Conservation (phyloP, 192 early-diverging fungal species). For the Entomortierella lignicola region DNA sequence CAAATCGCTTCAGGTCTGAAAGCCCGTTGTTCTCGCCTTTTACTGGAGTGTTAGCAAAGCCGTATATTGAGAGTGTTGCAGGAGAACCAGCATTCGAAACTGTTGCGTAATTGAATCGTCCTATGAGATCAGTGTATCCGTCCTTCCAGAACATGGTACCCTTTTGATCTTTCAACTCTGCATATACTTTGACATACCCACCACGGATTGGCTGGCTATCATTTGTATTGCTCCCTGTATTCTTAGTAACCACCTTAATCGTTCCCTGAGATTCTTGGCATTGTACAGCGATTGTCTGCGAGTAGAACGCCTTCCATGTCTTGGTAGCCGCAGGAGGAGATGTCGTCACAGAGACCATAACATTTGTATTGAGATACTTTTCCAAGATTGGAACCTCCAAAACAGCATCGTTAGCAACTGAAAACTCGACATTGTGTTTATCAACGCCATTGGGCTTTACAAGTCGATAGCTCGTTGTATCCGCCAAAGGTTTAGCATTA, state of each 20-base stretch:
- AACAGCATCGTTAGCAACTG: neutral
- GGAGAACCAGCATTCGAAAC: constrained; percentile 41
- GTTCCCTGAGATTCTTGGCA: constrained; percentile 52
- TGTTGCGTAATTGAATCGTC: constrained; percentile 60
- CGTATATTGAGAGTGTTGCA: neutral
- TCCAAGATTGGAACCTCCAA: constrained; percentile 34
- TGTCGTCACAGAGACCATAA: constrained; percentile 48
- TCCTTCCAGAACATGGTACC: constrained; percentile 63
- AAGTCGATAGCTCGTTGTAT: constrained; percentile 30
- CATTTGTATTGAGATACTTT: constrained; percentile 39
- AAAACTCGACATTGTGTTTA: constrained; percentile 17
- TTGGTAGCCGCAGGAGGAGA: constrained; percentile 22
- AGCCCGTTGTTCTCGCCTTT: too few species aligned
- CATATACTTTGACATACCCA: constrained; percentile 65
- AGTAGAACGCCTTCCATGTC: constrained; percentile 56
- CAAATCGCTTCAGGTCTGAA: constrained; percentile 27
- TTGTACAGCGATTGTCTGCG: constrained; percentile 55
- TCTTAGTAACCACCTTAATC: constrained; percentile 43
- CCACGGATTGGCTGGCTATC: constrained; percentile 42
- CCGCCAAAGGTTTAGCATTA: constrained; percentile 5
- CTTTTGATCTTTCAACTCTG: constrained; percentile 30
- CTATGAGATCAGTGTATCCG: constrained; percentile 62
- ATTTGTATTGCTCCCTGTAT: neutral
- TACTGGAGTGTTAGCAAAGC: too few species aligned
- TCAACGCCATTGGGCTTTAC: constrained; percentile 43